Evolutionary conservation across 1,139 yeast genomes (phyloP), one percentile per base, ranked within the genome.

Genomic region (Candida neerlandica): DNA sequence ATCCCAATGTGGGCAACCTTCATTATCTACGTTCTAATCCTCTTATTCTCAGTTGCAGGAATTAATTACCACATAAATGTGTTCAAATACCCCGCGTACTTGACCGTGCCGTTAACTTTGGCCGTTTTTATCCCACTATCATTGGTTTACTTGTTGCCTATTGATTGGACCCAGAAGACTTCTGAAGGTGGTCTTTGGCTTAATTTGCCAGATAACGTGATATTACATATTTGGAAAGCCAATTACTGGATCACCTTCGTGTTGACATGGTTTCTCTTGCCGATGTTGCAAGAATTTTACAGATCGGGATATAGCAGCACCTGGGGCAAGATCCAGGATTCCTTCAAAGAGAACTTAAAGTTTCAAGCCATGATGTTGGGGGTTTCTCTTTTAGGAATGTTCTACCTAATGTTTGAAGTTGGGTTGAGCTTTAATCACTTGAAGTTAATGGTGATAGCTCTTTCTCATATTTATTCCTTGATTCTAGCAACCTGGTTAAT

Each of bases 211-310:
- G 79, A 82, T 49, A 58, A 64, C 1, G 73, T 77, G n/a, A 75
- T 86, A 9, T 67, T 82, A 32, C 62, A 72, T 6, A 63, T 86
- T 30, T 89, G 96, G 96, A 80, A 86, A 56, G 62, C 81, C 44
- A 84, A 86, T 49, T 89, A 89, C 66, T 89, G 96, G 96, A 70
- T 81, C 14, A 88, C 96, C 0, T 89, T 89, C 60, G 62, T 77
- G 27, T 69, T 89, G 50, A 89, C 96, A 27, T 89, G 96, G 90
- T 69, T 83, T 10, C 58, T 87, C 0, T 63, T 89, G 47, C 96
- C 96, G 0, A 66, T 85, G 40, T 70, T 87, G 30, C 94, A 87
- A 61, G 86, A 85, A 57, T 89, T 78, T 69, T 86, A 83, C 56
- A 80, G 83, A 46, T 84, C 89, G 1, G 96, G 96, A 4, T 80